Base-by-base conservation (phyloP, 441 rosid genomes). In the Flueggea neowawraea region DNA sequence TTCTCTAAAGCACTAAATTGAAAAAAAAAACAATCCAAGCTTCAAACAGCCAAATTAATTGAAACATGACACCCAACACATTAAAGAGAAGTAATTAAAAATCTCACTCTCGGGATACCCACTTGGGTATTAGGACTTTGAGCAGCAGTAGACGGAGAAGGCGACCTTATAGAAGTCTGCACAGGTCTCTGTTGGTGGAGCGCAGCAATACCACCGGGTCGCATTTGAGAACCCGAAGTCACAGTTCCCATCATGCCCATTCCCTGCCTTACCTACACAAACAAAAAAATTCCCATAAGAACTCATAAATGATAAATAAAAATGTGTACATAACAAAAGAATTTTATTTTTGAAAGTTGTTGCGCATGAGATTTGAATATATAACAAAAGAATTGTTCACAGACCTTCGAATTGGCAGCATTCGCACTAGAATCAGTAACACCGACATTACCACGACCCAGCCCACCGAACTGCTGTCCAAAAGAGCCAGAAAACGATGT, bases 141-240 rank as follows among this genome's bases (percentile, higher is more conserved):
- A 67, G 72, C 84, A 76, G 11, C 83, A 31, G 90, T 75, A 60
- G 95, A 76, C 52, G 90, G 64, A 51, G 76, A 63, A 13, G 71
- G 15, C 22, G 89, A 83, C 63, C 94, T 82, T 55, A 84, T 62
- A 67, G 94, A 62, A 52, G 89, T 75, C 45, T 75, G 96, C 67
- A 72, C 45, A 16, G 97, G 91, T 63, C 96, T 90, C 75, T 76
- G 92, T 63, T 77, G 97, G 70, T 84, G 93, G 63, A 76, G 87
- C 2, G 62, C 73, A 72, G 83, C 66, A 75, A 87, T 75, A 44
- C 87, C 98, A 77, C 75, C 76, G 11, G 96, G 88, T 57, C 96
- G 80, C 77, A 90, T 67, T 68, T 81, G 86, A 22, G 95, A 76
- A 63, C 79, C 75, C 1, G 96, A 80, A 69, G 82, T 82, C 67